phyloP scores from a whole-genome alignment of 345 rosid genomes.

The Mangifera indica region DNA sequence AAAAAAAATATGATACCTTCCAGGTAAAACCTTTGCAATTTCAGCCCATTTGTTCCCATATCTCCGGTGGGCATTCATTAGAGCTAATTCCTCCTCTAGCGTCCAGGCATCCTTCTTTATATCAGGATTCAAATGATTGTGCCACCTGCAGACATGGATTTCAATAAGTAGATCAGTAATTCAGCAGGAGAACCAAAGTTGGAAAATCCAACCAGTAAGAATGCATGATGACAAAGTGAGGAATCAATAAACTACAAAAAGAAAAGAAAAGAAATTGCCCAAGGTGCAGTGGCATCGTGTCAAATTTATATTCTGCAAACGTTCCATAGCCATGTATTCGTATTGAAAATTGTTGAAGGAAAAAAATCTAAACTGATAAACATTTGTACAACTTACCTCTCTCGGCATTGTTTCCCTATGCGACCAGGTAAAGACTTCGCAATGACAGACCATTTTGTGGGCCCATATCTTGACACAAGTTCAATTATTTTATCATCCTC shows the following conservation, averaged over 20 bases:
- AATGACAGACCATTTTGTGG: slow-evolving; percentile 92
- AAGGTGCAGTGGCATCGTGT: background rate
- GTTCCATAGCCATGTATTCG: slow-evolving; percentile 1
- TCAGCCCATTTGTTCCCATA: slow-evolving; percentile 98
- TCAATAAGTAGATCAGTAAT: background rate
- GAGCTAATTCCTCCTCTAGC: slow-evolving; percentile 74
- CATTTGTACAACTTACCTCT: slow-evolving; percentile 52
- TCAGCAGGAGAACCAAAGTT: slow-evolving; percentile 8
- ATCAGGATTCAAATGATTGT: slow-evolving; percentile 96
- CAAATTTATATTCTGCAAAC: background rate
- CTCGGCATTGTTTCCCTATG: slow-evolving; percentile 98
- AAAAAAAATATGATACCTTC: slow-evolving; percentile 56
- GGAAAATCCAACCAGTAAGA: background rate
- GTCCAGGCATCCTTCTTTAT: slow-evolving; percentile 97
- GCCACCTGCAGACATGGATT: slow-evolving; percentile 69
- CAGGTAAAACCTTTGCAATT: slow-evolving; percentile 93
- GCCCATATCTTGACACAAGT: slow-evolving; percentile 71
- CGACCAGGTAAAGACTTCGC: slow-evolving; percentile 92
- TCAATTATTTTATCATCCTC: slow-evolving; percentile 89
- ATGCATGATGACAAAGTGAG: background rate
- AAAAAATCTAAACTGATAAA: background rate
- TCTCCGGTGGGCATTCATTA: slow-evolving; percentile 70
- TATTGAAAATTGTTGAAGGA: background rate
- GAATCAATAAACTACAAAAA: background rate
- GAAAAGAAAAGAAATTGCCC: background rate